Evolutionary conservation across 1,139 yeast genomes (phyloP).

Genomic region (Pneumocystis canis): DNA sequence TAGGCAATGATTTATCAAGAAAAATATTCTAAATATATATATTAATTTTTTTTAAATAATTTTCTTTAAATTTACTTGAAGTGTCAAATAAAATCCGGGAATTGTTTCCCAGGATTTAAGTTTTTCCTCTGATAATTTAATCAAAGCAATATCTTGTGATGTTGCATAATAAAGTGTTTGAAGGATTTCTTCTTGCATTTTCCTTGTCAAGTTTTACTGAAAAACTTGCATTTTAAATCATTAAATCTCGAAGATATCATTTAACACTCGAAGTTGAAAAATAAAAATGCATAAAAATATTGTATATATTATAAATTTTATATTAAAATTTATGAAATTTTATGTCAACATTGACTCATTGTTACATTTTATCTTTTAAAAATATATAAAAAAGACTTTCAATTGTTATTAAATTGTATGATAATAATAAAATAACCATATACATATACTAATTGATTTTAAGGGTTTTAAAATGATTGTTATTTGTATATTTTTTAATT

Average conservation of each 20-base stretch:
- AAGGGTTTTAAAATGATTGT: no score
- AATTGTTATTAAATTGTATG: no score
- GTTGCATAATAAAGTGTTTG: slow-evolving; percentile 1
- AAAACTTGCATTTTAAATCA: neutral
- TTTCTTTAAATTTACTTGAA: neutral
- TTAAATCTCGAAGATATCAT: neutral
- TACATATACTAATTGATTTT: no score
- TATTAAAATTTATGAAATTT: no score
- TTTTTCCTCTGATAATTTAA: neutral
- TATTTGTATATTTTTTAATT: no score
- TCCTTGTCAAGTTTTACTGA: neutral
- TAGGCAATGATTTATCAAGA: slow-evolving; percentile 39
- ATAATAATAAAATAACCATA: no score
- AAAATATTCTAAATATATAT: slow-evolving; percentile 38
- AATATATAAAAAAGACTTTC: no score
- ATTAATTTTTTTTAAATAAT: neutral
- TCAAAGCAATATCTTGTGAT: neutral
- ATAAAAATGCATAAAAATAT: no score
- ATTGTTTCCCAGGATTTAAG: neutral
- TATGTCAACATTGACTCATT: no score
- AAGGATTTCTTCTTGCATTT: neutral
- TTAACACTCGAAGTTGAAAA: neutral
- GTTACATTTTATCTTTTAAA: no score
- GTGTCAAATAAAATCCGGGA: neutral
- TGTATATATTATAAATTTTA: no score